Conservation (phyloP, 345 rosid genomes). For the Corymbia maculata region DNA sequence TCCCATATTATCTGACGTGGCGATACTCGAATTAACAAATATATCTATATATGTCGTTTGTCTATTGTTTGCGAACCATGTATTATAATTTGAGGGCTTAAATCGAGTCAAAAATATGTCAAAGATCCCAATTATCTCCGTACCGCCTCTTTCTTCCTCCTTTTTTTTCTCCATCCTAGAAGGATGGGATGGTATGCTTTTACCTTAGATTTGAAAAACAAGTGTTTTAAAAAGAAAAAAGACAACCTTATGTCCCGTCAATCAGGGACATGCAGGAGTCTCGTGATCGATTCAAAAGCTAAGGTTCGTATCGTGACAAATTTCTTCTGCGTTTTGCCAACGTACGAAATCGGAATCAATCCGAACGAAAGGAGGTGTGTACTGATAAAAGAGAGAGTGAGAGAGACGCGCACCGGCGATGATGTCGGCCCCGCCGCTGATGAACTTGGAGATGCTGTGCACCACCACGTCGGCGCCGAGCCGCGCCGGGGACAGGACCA, state of each 20-base stretch:
- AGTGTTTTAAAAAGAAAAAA: background rate
- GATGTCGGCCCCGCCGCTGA: constrained; percentile 95
- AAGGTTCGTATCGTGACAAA: background rate
- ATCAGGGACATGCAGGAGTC: background rate
- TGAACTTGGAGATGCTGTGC: constrained; percentile 88
- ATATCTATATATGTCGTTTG: background rate
- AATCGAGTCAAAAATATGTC: background rate
- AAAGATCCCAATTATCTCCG: background rate
- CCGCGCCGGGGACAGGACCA: constrained; percentile 84
- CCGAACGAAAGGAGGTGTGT: background rate
- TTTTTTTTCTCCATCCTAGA: background rate
- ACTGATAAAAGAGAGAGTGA: background rate
- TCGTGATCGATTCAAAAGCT: background rate
- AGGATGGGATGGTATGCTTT: background rate
- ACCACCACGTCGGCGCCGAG: constrained; percentile 93
- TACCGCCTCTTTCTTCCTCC: background rate
- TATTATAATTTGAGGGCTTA: background rate
- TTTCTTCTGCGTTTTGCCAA: background rate
- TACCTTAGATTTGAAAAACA: background rate
- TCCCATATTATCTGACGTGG: background rate
- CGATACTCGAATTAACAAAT: background rate
- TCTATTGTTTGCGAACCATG: background rate
- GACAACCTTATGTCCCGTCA: background rate
- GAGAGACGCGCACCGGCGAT: constrained; percentile 55
- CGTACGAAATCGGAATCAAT: background rate